phyloP scores from a whole-genome alignment of 192 early-diverging fungal genomes.

The Coemansia sp. region DNA sequence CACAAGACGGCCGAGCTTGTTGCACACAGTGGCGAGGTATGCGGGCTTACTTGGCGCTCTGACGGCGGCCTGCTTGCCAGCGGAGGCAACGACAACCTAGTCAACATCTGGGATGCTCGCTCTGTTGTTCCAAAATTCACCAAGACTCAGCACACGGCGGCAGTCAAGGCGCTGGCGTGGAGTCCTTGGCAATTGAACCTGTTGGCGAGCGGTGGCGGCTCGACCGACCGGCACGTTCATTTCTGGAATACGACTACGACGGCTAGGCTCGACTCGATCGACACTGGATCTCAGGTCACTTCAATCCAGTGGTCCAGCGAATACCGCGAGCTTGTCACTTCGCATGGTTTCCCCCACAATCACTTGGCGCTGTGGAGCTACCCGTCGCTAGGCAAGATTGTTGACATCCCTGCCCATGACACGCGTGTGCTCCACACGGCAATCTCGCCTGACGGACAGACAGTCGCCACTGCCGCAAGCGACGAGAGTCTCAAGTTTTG shows the following conservation, averaged over 20 bases:
- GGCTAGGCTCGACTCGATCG: slow-evolving; percentile 61
- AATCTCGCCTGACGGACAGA: slow-evolving; percentile 87
- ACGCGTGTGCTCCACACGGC: slow-evolving; percentile 88
- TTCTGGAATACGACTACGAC: slow-evolving; percentile 89
- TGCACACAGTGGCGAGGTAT: slow-evolving; percentile 78
- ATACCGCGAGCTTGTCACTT: slow-evolving; percentile 82
- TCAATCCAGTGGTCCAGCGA: slow-evolving; percentile 87
- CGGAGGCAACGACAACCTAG: slow-evolving; percentile 92
- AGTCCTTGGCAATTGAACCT: slow-evolving; percentile 86
- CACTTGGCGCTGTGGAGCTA: slow-evolving; percentile 86
- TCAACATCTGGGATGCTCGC: slow-evolving; percentile 86
- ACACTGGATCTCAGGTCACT: slow-evolving; percentile 90
- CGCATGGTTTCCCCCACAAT: slow-evolving; percentile 91
- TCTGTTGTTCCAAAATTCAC: slow-evolving; percentile 65
- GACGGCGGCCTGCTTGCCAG: slow-evolving; percentile 83
- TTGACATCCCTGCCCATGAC: slow-evolving; percentile 83
- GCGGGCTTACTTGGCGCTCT: slow-evolving; percentile 83
- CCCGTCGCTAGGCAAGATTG: slow-evolving; percentile 68
- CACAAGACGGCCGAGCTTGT: slow-evolving; percentile 75
- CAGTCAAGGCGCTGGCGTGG: slow-evolving; percentile 95
- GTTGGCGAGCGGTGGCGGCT: slow-evolving; percentile 90
- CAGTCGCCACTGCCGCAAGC: slow-evolving; percentile 86
- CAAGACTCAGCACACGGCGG: slow-evolving; percentile 78
- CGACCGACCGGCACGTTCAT: slow-evolving; percentile 83
- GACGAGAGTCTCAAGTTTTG: slow-evolving; percentile 97